Percentiles rank a stretch among this genome's conserved stretches.
These are phyloP conservation scores for Diplodia sapinea DNA, from an alignment of 2,329 filamentous ascomycete genomes.

Conservation along the genomic window DNA sequence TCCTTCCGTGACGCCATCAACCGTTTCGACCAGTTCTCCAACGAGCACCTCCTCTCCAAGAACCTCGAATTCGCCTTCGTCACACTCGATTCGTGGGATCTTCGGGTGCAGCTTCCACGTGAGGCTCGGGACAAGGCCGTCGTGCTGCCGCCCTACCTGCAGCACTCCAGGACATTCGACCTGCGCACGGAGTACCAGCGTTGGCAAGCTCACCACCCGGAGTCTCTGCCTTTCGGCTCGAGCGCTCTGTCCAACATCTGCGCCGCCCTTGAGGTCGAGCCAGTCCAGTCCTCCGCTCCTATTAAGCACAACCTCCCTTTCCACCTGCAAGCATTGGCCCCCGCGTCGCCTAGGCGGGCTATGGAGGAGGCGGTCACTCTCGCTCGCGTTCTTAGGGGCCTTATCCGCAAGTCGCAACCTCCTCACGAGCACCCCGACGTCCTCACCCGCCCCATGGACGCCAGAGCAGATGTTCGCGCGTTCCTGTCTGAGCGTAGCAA, in stretches of 20 bases:
- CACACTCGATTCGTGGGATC: conserved; percentile 96
- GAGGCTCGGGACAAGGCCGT: conserved; percentile 98
- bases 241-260: conserved; percentile 97
- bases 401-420: conserved; percentile 96
- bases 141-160: conserved; percentile 92
- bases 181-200: conserved; percentile 96
- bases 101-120: conserved; percentile 94
- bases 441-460: conserved; percentile 93
- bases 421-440: conserved; percentile 93
- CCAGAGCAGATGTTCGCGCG: conserved; percentile 91
- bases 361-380: conserved; percentile 98
- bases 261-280: conserved; percentile 95
- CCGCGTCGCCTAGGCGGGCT: conserved; percentile 90
- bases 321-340: conserved; percentile 93
- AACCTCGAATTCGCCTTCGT: conserved; percentile 98
- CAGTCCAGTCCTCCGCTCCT: conserved; percentile 93
- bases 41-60: conserved; percentile 86
- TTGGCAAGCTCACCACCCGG: conserved; percentile 98
- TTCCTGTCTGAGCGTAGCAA: conserved; percentile 97
- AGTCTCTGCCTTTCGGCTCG: conserved; percentile 94
- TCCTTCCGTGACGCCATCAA: conserved; percentile 97
- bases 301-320: conserved; percentile 99
- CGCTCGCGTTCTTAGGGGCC: conserved; percentile 85
- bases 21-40: conserved; percentile 91
- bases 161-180: conserved; percentile 97